phyloP scores from a whole-genome alignment of 768 basidiomycete species.

The Lentinula detonsa region DNA sequence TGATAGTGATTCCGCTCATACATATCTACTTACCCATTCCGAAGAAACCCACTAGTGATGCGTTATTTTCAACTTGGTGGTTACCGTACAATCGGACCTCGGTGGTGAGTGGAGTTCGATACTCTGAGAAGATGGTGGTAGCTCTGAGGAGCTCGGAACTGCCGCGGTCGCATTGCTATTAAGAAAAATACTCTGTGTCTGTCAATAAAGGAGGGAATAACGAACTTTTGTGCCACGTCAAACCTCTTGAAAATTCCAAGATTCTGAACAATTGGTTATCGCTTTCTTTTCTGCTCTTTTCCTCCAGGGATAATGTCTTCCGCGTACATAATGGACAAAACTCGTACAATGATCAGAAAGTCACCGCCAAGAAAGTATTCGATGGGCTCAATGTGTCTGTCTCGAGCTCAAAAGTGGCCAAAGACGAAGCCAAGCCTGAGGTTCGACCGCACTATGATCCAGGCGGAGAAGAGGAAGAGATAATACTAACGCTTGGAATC shows the following conservation, averaged over 20 bases:
- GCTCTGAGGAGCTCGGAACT: neutral
- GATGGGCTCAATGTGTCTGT: neutral
- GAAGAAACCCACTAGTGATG: neutral
- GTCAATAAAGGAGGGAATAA: neutral
- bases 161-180: neutral
- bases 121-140: neutral
- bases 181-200: neutral
- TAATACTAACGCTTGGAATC: neutral
- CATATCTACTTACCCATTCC: neutral
- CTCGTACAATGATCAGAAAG: neutral
- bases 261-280: neutral
- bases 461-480: neutral
- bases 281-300: neutral
- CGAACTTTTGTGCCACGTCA: neutral
- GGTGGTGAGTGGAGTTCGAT: neutral
- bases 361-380: neutral
- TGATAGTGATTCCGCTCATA: too few species aligned
- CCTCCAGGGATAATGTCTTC: neutral
- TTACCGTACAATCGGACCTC: neutral
- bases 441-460: neutral
- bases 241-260: neutral
- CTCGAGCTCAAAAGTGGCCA: neutral
- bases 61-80: neutral
- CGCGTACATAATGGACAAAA: neutral
- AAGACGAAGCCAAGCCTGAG: neutral